Base-by-base conservation (phyloP, 2,329 filamentous ascomycete species). In the Claviceps sp. region DNA sequence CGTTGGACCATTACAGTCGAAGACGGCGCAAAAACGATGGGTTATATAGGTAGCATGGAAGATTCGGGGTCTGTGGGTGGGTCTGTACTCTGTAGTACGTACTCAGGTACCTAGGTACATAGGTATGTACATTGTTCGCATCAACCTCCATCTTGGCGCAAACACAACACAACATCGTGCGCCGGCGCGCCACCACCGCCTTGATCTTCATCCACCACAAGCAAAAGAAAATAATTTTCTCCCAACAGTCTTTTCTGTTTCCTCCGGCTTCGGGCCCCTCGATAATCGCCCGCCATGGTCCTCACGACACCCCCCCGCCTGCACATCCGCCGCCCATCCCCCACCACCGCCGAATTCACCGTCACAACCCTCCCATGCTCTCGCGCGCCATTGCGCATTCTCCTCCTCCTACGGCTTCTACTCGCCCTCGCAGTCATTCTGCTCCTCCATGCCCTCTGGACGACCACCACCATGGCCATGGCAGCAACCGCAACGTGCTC, bases 271-370 rank as follows among this genome's bases (percentile, higher is more conserved):
- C 29, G 3, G 83, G 74, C 86, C 57, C 9, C 29, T 11, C 4
- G 29, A 34, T 11, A 11, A 11, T 34, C 4, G 9, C 9, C 29
- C 9, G 29, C 8, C 29, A 34, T 34, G 29, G 29, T 34, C 9
- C 29, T 39, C 16, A 78, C 77, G 43, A 78, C 75, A 20, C 61
- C 71, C 1, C 78, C 80, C 9, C 76, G 76, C 58, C 79, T 88
- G 49, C 75, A 72, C 59, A 77, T 77, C 54, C 76, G 80, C 57
- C 78, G 81, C 22, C 86, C 87, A 48, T 90, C 93, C 23, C 84
- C 88, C 46, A 94, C 89, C 2, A 95, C 93, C n/a, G 83, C 87
- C 64, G 85, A 87, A 58, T 97, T 91, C 75, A 94, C 86, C 34
- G 87, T 96, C 52, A 93, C 90, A 38, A 96, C 90, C 53, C 80